phyloP scores from a whole-genome alignment of 2,329 filamentous ascomycete species.

The Botrytis sinoallii region DNA sequence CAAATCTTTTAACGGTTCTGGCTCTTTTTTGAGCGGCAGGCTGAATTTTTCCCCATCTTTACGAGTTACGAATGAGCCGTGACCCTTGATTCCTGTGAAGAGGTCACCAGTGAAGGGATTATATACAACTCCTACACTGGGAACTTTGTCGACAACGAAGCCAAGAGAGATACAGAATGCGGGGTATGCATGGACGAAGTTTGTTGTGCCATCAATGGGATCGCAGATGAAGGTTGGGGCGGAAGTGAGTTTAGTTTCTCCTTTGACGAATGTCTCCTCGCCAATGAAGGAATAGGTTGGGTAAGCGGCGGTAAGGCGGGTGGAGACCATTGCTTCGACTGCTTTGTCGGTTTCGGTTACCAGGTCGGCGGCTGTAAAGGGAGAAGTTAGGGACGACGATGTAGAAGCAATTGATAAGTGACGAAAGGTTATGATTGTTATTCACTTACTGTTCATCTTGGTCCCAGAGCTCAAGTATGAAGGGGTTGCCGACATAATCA shows the following conservation, averaged over 20 bases:
- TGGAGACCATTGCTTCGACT: slow-evolving; percentile 60
- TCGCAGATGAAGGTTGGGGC: slow-evolving; percentile 77
- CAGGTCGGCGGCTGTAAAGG: slow-evolving; percentile 58
- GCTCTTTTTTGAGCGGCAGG: slow-evolving; percentile 48
- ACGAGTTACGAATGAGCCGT: slow-evolving; percentile 57
- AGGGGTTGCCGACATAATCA: slow-evolving; percentile 61
- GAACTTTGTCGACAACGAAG: slow-evolving; percentile 58
- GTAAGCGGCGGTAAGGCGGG: slow-evolving; percentile 50
- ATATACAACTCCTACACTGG: slow-evolving; percentile 72
- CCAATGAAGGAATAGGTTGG: slow-evolving; percentile 64
- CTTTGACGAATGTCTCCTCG: slow-evolving; percentile 73
- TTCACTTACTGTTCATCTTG: slow-evolving; percentile 57
- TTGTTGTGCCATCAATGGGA: slow-evolving; percentile 79
- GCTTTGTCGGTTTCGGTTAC: slow-evolving; percentile 67
- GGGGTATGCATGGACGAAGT: slow-evolving; percentile 76
- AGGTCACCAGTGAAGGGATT: slow-evolving; percentile 71
- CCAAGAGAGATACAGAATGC: slow-evolving; percentile 75
- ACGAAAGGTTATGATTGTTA: slow-evolving; percentile 16
- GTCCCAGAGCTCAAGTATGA: slow-evolving; percentile 54
- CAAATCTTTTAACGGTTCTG: slow-evolving; percentile 58
- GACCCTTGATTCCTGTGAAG: slow-evolving; percentile 65
- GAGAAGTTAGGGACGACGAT: slow-evolving; percentile 10
- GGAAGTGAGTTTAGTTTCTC: slow-evolving; percentile 56
- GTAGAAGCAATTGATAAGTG: not conserved
- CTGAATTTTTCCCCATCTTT: slow-evolving; percentile 40